Evolutionary conservation across 352 stramenopile genomes (phyloP), one percentile per base, ranked within the genome.

Genomic region (Globisporangium carolinianum): DNA sequence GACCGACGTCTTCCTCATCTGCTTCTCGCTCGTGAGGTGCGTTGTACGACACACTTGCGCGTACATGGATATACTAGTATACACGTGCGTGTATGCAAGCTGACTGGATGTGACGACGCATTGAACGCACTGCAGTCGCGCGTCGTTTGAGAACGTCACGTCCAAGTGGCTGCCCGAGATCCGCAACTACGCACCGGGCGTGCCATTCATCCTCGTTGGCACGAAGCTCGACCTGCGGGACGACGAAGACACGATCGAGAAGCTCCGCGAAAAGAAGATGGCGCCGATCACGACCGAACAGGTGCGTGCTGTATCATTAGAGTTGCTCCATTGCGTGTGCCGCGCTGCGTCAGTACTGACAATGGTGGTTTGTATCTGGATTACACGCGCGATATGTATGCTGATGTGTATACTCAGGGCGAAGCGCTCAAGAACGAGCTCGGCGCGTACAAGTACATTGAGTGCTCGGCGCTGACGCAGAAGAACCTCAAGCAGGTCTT

Each of bases 1-100:
- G 71, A 98, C 95, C 17, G 91, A 98, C 60, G 91, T 98, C 15
- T 98, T 98, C 58, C 76, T 98, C 36, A 90, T 98, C 61, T 98
- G 94, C 67, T 98, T 98, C 70, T 96, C 89, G 32, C 89, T 98
- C 61, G 90, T 97, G 43, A 95, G 79, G 76, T 87, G 24, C 24
- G 24, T 32, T 32, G 24, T 32, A 32, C 24, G 24, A 32, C 24
- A 32, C 24, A 32, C 24, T 32, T 32, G 24, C 24, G 24, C 24
- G 3, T 32, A 32, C 24, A 32, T 3, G 24, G 24, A 0, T 32
- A 32, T 32, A 32, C 24, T 32, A 32, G 24, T 32, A 32, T 32
- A 3, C 24, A 3, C 24, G 24, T 32, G 24, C 24, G 24, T 32
- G 24, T 2, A 32, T 32, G 2, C 24, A 32, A 32, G 24, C 24